Conservation (phyloP, 768 basidiomycete species). For the Leccinum sublutescens region DNA sequence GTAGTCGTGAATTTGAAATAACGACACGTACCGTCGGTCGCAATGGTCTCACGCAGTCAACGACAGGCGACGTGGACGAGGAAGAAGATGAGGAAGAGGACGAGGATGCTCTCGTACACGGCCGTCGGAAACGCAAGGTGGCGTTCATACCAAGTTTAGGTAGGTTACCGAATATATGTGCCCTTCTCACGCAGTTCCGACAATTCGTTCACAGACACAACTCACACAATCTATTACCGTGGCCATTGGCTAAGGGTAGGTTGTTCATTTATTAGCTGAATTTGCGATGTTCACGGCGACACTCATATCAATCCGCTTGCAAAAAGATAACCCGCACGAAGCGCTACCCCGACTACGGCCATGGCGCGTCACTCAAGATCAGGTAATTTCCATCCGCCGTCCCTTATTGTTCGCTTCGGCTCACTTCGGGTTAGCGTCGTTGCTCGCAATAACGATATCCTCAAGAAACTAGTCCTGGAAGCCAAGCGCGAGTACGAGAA, state of each 20-base stretch:
- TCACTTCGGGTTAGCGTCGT: constrained; percentile 57
- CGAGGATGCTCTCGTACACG: constrained; percentile 58
- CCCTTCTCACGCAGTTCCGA: constrained; percentile 15
- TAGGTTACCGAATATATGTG: constrained; percentile 34
- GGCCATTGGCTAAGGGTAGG: constrained; percentile 84
- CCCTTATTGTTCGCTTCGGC: constrained; percentile 15
- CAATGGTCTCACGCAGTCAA: constrained; percentile 61
- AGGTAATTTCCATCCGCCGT: constrained; percentile 44
- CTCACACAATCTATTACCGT: constrained; percentile 86
- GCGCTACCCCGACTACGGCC: constrained; percentile 73
- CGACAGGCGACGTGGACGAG: constrained; percentile 75
- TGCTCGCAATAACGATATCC: constrained; percentile 82
- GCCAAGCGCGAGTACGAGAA: constrained; percentile 89
- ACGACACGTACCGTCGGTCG: constrained; percentile 74
- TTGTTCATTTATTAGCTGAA: constrained; percentile 10
- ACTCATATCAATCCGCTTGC: constrained; percentile 16
- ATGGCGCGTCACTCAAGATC: constrained; percentile 73
- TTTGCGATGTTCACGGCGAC: constrained; percentile 17
- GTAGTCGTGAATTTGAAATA: constrained; percentile 86
- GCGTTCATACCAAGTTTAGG: constrained; percentile 85
- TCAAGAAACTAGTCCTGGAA: constrained; percentile 83
- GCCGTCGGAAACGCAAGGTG: constrained; percentile 73
- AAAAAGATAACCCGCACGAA: constrained; percentile 76
- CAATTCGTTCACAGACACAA: constrained; percentile 56
- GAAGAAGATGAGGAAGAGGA: constrained; percentile 71